These are phyloP conservation scores for Scedosporium dehoogii DNA, from an alignment of 2,329 filamentous ascomycete genomes.

Conservation along the genomic window DNA sequence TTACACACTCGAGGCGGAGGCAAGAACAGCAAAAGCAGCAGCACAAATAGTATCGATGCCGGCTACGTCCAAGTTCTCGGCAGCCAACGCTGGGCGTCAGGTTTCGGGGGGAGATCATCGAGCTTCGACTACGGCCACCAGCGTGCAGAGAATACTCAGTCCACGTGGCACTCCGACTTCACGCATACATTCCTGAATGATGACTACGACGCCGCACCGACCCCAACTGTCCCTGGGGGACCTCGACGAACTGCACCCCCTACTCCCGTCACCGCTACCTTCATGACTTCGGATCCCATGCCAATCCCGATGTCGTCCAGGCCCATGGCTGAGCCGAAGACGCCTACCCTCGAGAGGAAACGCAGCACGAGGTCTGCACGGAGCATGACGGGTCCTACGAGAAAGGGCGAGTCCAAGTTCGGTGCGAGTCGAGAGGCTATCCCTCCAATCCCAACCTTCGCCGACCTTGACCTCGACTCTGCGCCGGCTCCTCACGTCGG, in stretches of 20 bases:
- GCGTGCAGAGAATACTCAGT: slow-evolving; percentile 15
- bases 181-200: slow-evolving; percentile 36
- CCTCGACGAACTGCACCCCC: slow-evolving; percentile 44
- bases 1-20: slow-evolving; percentile 42
- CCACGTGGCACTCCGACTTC: slow-evolving; percentile 38
- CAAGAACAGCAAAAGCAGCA: slow-evolving; percentile 66
- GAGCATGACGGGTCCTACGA: slow-evolving; percentile 26
- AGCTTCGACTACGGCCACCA: slow-evolving; percentile 62
- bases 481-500: slow-evolving; percentile 49
- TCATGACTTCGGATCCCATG: slow-evolving; percentile 4
- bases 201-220: slow-evolving; percentile 68
- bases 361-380: slow-evolving; percentile 49
- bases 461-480: slow-evolving; percentile 32
- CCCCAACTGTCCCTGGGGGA: slow-evolving; percentile 72
- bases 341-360: slow-evolving; percentile 39
- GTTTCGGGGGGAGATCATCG: slow-evolving; percentile 49
- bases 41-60: slow-evolving; percentile 56
- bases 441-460: not conserved
- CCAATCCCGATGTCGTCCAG: slow-evolving; percentile 9
- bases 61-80: slow-evolving; percentile 48
- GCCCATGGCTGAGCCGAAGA: slow-evolving; percentile 4
- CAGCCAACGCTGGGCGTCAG: slow-evolving; percentile 46
- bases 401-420: slow-evolving; percentile 5
- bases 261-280: slow-evolving; percentile 26
- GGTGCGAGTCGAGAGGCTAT: not conserved